Percentiles rank a stretch among this genome's conserved stretches.
phyloP scores from a whole-genome alignment of 1,284 basidiomycete genomes.

The Anthracocystis walkeri region DNA sequence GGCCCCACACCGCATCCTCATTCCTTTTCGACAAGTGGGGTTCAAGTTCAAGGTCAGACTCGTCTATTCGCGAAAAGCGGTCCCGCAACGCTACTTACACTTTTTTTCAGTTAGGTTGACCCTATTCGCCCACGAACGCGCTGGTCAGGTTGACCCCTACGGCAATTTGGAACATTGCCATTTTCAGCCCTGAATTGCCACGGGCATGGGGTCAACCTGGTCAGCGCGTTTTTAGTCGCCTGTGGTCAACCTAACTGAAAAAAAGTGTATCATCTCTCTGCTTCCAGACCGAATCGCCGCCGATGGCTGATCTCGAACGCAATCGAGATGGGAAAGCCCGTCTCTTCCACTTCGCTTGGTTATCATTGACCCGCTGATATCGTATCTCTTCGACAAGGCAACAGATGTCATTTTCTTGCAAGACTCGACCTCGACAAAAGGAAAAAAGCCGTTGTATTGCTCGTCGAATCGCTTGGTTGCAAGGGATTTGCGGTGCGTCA shows the following conservation, averaged over 20 bases:
- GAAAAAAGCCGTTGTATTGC: background rate
- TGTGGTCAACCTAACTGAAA: no score
- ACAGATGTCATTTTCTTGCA: no score
- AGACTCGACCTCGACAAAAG: background rate
- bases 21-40: background rate
- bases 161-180: no score
- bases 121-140: no score
- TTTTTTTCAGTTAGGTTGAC: no score
- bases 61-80: background rate
- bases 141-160: no score
- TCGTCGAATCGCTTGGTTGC: background rate
- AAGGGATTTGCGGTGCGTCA: conserved; percentile 4
- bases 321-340: background rate
- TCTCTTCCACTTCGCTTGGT: background rate
- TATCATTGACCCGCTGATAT: background rate
- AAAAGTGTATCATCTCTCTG: conserved; percentile 7
- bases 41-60: background rate
- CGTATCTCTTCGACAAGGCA: no score
- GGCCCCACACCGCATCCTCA: background rate
- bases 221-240: no score
- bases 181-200: no score
- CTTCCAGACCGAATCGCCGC: conserved; percentile 7
- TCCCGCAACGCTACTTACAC: no score
- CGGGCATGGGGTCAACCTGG: no score
- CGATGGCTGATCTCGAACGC: background rate